Conservation (phyloP, 1,284 basidiomycete species). For the Heterobasidion parviporum region DNA sequence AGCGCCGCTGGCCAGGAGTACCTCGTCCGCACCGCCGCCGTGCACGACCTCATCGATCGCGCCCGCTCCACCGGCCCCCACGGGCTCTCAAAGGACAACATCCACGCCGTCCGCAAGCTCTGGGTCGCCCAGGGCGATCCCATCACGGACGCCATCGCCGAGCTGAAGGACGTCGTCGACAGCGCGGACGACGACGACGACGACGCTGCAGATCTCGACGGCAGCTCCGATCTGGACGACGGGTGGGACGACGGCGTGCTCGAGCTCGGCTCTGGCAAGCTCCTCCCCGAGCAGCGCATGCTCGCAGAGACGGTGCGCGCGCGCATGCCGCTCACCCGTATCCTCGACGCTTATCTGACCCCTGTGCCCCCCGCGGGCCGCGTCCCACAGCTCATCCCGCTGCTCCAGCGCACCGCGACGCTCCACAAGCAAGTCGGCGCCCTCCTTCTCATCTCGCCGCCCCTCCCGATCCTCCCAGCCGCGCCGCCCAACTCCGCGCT, state of each 20-base stretch:
- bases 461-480: not conserved
- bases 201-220: conserved; percentile 13
- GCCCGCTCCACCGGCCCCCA: conserved; percentile 28
- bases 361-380: not conserved
- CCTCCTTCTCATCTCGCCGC: not conserved
- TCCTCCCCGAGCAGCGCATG: conserved; percentile 4
- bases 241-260: conserved; percentile 66
- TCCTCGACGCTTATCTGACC: not conserved
- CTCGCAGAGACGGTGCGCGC: conserved; percentile 8
- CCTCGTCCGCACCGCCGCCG: conserved; percentile 49
- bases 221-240: conserved; percentile 27
- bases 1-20: conserved; percentile 35
- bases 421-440: conserved; percentile 5
- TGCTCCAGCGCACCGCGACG: not conserved
- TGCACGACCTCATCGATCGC: conserved; percentile 57
- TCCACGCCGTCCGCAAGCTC: conserved; percentile 45
- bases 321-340: not conserved
- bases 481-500: not conserved
- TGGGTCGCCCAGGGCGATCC: conserved; percentile 51
- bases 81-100: conserved; percentile 49
- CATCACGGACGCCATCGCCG: conserved; percentile 52
- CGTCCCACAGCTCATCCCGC: not conserved
- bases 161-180: conserved; percentile 45
- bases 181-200: conserved; percentile 12
- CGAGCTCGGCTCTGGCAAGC: conserved; percentile 1